A percentile compares a stretch with the other conserved stretches of the same genome.
Evolutionary conservation across 1,284 basidiomycete species (phyloP).

Genomic region (Ceratobasidium sp.): DNA sequence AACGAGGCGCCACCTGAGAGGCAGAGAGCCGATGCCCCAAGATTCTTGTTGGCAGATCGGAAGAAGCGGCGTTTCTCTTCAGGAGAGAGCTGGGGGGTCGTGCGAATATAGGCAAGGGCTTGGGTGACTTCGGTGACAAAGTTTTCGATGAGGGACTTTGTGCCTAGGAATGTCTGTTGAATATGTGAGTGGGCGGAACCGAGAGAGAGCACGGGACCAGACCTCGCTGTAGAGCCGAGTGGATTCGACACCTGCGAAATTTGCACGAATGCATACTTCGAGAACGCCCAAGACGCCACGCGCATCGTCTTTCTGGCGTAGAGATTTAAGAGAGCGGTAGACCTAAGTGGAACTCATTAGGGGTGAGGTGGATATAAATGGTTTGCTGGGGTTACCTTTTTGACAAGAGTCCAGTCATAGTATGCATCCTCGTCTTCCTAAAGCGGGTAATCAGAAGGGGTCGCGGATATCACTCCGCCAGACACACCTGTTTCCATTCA

Average conservation of each 20-base stretch:
- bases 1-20: slow-evolving; percentile 95
- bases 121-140: slow-evolving; percentile 85
- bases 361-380: neutral
- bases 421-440: slow-evolving; percentile 81
- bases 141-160: slow-evolving; percentile 88
- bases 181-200: slow-evolving; percentile 36
- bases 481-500: slow-evolving; percentile 83
- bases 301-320: slow-evolving; percentile 80
- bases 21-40: slow-evolving; percentile 92
- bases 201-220: slow-evolving; percentile 42
- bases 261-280: slow-evolving; percentile 91
- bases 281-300: slow-evolving; percentile 90
- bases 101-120: slow-evolving; percentile 79
- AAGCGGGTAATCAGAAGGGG: neutral
- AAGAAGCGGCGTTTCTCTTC: slow-evolving; percentile 96
- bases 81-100: slow-evolving; percentile 76
- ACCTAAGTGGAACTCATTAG: slow-evolving; percentile 61
- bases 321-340: slow-evolving; percentile 69
- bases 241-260: slow-evolving; percentile 96
- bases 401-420: slow-evolving; percentile 88
- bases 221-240: slow-evolving; percentile 91
- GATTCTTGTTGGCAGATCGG: slow-evolving; percentile 87
- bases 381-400: slow-evolving; percentile 64
- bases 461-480: neutral
- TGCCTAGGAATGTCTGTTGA: slow-evolving; percentile 85